Base-by-base conservation (phyloP, 805 yeast species). In the Candida khao-thaluensis region DNA sequence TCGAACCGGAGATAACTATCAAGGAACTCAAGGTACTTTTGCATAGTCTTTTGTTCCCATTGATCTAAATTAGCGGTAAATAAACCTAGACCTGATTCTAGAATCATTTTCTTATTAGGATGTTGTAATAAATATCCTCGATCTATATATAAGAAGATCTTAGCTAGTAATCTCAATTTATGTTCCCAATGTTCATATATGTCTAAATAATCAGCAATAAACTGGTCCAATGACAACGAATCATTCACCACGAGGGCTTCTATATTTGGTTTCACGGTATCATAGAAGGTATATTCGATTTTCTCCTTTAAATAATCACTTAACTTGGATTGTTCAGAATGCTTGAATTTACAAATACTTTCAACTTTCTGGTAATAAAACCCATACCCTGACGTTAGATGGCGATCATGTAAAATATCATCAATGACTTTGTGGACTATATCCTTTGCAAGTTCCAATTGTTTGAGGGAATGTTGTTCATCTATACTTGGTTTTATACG, bases 81-180 rank as follows among this genome's bases (percentile, higher is more conserved):
- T n/a, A 54, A 41, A 9, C 33, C 41, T 7, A 50, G 28, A 1
- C 70, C 69, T 30, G 41, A 44, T 34, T 56, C 52, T 23, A 49
- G 23, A 7, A 66, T 61, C 34, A 54, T 50, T 17, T 44, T 41
- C 35, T 56, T 57, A n/a, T 44, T 42, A 3, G 64, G 60, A 38
- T 65, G 71, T 23, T 49, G 61, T 26, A 54, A 46, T 10, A 67
- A 52, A 38, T 68, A 68, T 14, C 56, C 49, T 26, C 64, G 44
- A 49, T 68, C 74, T 34, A 66, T 43, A 36, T 62, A 66, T 4
- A 66, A 41, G 35, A 64, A 68, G 16, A 66, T 38, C 43, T 59
- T 61, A 30, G 54, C 46, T 30, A 68, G 42, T 5, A 51, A 29
- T 11, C 36, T 29, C 20, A 67, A 39, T 34, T 52, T 56, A 1